Conservation (phyloP, 345 rosid genomes). For the Ceriops tagal region DNA sequence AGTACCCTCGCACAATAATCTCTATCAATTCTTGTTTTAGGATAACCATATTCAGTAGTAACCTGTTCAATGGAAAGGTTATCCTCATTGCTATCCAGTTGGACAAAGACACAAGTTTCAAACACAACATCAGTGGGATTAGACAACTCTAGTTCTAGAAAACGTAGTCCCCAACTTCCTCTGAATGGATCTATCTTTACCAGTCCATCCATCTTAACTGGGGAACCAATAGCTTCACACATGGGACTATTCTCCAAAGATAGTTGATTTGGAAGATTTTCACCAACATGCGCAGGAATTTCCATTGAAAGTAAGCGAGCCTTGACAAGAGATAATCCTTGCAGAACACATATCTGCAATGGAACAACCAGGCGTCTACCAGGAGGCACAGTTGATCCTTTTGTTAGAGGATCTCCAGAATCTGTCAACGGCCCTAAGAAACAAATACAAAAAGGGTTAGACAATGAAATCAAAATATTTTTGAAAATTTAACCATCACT, state of each 20-base stretch:
- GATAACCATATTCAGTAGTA: conserved; percentile 66
- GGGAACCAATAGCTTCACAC: conserved; percentile 44
- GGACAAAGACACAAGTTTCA: conserved; percentile 81
- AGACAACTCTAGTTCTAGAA: conserved; percentile 88
- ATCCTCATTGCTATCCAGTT: conserved; percentile 58
- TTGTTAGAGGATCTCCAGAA: conserved; percentile 45
- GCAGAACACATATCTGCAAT: conserved; percentile 78
- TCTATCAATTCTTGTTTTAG: conserved; percentile 84
- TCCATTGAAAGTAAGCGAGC: conserved; percentile 98
- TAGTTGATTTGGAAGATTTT: conserved; percentile 45
- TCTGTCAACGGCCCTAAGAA: conserved; percentile 57
- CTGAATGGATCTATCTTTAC: conserved; percentile 88
- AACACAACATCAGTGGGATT: conserved; percentile 95
- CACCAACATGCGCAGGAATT: conserved; percentile 87
- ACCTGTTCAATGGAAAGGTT: conserved; percentile 40
- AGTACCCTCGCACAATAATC: conserved; percentile 90
- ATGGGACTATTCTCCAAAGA: conserved; percentile 21
- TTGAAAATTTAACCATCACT: background rate
- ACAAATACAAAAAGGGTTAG: conserved; percentile 14
- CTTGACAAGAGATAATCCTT: conserved; percentile 88
- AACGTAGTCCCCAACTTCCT: conserved; percentile 98
- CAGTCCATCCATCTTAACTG: conserved; percentile 62
- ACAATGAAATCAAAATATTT: background rate
- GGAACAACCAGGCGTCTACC: conserved; percentile 94
- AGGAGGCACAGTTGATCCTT: conserved; percentile 53